Evolutionary conservation across 495 filamentous ascomycete genomes (phyloP), one percentile per base, ranked within the genome.

Genomic region (Viridothelium virens): DNA sequence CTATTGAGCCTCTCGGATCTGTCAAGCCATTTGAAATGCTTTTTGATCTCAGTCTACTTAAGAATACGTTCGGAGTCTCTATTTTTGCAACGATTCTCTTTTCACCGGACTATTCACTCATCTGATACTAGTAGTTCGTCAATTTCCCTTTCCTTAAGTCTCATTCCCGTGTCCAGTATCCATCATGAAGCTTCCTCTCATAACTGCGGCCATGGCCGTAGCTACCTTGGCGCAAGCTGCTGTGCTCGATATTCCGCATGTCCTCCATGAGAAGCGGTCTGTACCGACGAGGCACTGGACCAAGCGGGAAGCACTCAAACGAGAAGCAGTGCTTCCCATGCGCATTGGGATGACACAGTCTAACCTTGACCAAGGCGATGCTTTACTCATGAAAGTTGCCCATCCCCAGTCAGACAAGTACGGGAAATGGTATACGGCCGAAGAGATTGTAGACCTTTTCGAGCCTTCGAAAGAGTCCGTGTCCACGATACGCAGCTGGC

Each of bases 371-470:
- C 7, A 14, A 36, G 70, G 68, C 14, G 12, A 66, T 56, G 56
- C 63, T 10, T 25, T 38, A 37, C 44, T 72, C 2, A 61, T 68
- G 62, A 62, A 67, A 11, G 46, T 72, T 14, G 64, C 70, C 38
- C 59, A 73, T 41, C 73, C 68, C 6, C 47, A 63, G 14, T 74
- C 72, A 1, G 3, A 50, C 16, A 68, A 71, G 7, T 75, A 68
- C 63, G 73, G 70, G 31, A 66, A 73, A 67, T 66, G 71, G 59
- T 73, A 56, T 62, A 66, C 64, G 12, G 63, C 69, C 1, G 63
- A 71, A 46, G 64, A 74, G 56, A 70, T 77, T 36, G 36, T 39
- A n/a, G 65, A 71, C 41, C 41, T 67, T 33, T 69, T 67, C 50
- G 65, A 59, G 5, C 46, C 66, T 9, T 6, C n/a, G 14, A 25